These are phyloP conservation scores for Vigna reflexopilosa DNA, from an alignment of 306 rosid genomes.

Conservation along the genomic window DNA sequence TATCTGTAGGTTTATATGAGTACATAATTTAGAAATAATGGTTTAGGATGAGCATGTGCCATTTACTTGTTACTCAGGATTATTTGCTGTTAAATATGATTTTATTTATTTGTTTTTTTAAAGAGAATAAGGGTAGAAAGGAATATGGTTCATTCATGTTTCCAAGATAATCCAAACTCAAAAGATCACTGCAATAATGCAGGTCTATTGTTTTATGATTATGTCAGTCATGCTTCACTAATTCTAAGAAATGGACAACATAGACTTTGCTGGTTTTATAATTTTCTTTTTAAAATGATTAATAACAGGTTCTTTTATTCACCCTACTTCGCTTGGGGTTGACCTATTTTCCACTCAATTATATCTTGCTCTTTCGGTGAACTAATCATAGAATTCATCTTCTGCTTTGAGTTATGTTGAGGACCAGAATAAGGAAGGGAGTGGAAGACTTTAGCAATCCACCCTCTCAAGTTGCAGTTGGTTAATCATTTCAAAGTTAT, in stretches of 20 bases:
- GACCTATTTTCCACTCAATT: no score
- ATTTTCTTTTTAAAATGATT: neutral
- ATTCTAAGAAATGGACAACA: neutral
- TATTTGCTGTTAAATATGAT: neutral
- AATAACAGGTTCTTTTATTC: neutral
- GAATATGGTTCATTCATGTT: neutral
- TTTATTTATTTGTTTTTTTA: neutral
- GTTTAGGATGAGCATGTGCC: slow-evolving; percentile 11
- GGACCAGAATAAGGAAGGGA: no score
- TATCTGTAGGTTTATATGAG: neutral
- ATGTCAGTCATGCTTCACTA: neutral
- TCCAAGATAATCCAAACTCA: slow-evolving; percentile 17
- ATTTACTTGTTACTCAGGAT: slow-evolving; percentile 5
- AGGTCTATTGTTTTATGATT: neutral
- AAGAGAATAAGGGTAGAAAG: neutral
- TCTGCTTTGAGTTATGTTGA: no score
- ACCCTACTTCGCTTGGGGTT: neutral
- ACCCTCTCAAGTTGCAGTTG: no score
- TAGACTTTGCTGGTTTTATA: neutral
- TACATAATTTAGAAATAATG: neutral
- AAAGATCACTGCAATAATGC: slow-evolving; percentile 15
- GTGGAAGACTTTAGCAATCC: no score
- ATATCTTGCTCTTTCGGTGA: no score
- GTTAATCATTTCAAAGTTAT: no score
- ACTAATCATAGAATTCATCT: no score